These are phyloP conservation scores for Scalesia atractyloides DNA, from an alignment of 129 eudicot species.

Conservation along the genomic window DNA sequence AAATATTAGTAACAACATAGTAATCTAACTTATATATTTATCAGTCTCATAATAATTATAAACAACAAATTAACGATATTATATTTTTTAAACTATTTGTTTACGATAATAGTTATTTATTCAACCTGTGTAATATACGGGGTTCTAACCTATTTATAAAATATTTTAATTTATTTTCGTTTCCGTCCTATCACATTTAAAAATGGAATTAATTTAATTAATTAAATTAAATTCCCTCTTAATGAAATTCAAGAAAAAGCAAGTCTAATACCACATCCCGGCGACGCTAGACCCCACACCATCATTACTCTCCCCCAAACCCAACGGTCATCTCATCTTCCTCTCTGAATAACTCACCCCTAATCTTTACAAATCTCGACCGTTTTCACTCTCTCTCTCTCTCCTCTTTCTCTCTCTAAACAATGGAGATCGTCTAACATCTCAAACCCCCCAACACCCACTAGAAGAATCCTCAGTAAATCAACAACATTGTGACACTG, in stretches of 20 bases:
- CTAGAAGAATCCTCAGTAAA: slow-evolving; percentile 18
- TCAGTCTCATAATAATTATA: no score
- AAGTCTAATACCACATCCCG: slow-evolving; percentile 35
- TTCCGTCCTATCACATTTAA: no score
- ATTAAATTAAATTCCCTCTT: not conserved
- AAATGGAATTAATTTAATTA: not conserved
- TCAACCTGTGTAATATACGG: no score
- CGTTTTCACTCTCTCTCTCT: slow-evolving; percentile 39
- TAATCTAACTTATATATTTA: no score
- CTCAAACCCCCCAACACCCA: not conserved
- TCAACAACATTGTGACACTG: slow-evolving; percentile 26
- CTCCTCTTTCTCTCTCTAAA: slow-evolving; percentile 10
- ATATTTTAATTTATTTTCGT: no score
- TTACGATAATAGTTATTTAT: no score
- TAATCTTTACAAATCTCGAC: slow-evolving; percentile 38
- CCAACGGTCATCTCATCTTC: slow-evolving; percentile 68
- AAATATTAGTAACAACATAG: no score
- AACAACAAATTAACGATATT: no score
- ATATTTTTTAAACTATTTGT: no score
- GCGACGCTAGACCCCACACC: slow-evolving; percentile 15
- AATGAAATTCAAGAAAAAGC: not conserved
- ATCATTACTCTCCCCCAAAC: slow-evolving; percentile 11
- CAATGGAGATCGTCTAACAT: slow-evolving; percentile 41
- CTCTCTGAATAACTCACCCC: slow-evolving; percentile 35
- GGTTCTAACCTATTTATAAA: no score